Percentiles rank a stretch among this genome's conserved stretches.
Evolutionary conservation across 1,284 basidiomycete genomes (phyloP).

Genomic region (Pterulicium gracile): DNA sequence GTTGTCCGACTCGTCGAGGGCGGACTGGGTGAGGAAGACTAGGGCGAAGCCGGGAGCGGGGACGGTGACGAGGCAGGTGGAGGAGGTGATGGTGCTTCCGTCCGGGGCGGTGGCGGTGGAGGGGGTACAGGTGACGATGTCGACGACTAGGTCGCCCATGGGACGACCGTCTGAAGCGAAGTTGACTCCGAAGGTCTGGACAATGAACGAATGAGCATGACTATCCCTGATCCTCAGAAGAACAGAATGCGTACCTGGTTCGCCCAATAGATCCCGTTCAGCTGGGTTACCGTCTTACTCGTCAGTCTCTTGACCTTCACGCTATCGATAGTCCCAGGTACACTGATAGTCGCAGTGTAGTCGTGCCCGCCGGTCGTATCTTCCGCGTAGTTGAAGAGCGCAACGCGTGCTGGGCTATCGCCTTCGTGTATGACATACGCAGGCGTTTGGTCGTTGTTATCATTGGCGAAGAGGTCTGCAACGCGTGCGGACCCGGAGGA

Average conservation of each 20-base stretch:
- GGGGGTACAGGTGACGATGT: conserved; percentile 32
- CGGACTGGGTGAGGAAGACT: conserved; percentile 37
- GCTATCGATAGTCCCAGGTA: neutral
- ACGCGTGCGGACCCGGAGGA: conserved; percentile 46
- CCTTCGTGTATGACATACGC: conserved; percentile 67
- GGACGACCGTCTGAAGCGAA: conserved; percentile 59
- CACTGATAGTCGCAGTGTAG: conserved; percentile 24
- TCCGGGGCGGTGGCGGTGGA: too few relatives aligned
- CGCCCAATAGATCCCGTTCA: conserved; percentile 67
- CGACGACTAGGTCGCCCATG: conserved; percentile 34
- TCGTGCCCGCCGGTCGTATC: conserved; percentile 41
- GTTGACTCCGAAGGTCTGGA: conserved; percentile 51
- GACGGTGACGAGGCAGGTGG: conserved; percentile 36
- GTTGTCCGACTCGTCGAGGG: conserved; percentile 25
- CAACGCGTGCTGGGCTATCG: conserved; percentile 41
- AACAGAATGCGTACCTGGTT: conserved; percentile 28
- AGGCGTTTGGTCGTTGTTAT: conserved; percentile 44
- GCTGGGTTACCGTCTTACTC: conserved; percentile 30
- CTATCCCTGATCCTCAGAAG: conserved; percentile 11
- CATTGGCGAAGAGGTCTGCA: conserved; percentile 45
- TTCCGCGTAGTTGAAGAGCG: conserved; percentile 59
- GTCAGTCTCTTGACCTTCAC: neutral
- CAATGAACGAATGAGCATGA: neutral
- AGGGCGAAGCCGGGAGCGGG: conserved; percentile 44
- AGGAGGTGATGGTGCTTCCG: too few relatives aligned